Evolutionary conservation across 2,329 filamentous ascomycete species (phyloP).

Genomic region (Xylariaceae sp.): DNA sequence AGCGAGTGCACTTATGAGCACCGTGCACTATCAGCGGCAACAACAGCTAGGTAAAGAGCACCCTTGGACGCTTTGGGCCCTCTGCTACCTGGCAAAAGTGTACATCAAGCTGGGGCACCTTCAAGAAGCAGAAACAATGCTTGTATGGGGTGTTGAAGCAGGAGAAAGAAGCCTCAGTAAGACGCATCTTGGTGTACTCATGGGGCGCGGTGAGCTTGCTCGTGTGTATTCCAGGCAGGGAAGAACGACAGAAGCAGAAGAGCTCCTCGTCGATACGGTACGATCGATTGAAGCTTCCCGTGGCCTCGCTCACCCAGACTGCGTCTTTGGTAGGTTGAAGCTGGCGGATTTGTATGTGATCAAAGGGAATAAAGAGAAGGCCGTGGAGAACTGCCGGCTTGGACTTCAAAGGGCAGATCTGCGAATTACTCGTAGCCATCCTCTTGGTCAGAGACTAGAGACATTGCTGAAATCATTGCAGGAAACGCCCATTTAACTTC

Average conservation of each 20-base stretch:
- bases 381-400: constrained; percentile 1
- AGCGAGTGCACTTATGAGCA: constrained; percentile 1
- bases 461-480: constrained; percentile 10
- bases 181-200: constrained; percentile 9
- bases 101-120: constrained; percentile 4
- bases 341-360: constrained; percentile 6
- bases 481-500: too few species aligned
- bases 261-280: constrained; percentile 10
- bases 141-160: constrained; percentile 12
- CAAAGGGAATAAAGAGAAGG: neutral
- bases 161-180: constrained; percentile 14
- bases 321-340: constrained; percentile 4
- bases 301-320: constrained; percentile 12
- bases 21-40: constrained; percentile 1
- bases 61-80: constrained; percentile 15
- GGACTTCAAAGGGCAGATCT: constrained; percentile 14
- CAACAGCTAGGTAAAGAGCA: constrained; percentile 19
- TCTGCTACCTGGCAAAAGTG: constrained; percentile 15
- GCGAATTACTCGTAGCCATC: constrained; percentile 9
- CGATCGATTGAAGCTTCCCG: neutral
- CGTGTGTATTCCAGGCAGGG: constrained; percentile 13
- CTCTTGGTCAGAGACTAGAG: constrained; percentile 11
- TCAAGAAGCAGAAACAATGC: constrained; percentile 9
- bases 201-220: constrained; percentile 16
- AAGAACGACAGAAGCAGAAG: constrained; percentile 5